Percentiles rank a stretch among this genome's conserved stretches.
These are phyloP conservation scores for Umbelopsis vinacea DNA, from an alignment of 192 early-diverging fungal genomes.

Conservation along the genomic window DNA sequence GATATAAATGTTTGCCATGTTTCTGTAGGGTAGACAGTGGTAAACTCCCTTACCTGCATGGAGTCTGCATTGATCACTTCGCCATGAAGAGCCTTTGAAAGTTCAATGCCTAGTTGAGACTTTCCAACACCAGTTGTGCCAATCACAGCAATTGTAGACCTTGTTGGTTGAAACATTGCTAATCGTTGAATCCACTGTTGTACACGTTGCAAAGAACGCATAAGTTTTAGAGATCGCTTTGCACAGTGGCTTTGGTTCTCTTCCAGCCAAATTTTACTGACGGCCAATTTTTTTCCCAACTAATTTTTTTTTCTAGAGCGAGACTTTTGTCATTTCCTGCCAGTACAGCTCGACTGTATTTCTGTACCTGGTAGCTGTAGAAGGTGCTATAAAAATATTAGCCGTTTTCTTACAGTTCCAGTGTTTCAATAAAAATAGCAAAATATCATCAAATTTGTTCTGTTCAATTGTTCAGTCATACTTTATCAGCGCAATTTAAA, in stretches of 20 bases:
- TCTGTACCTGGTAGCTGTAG: no score
- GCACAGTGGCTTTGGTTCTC: slow-evolving; percentile 3
- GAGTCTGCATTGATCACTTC: slow-evolving; percentile 96
- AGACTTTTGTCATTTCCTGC: not conserved
- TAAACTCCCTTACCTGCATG: slow-evolving; percentile 70
- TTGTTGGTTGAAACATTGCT: slow-evolving; percentile 22
- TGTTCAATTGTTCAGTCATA: no score
- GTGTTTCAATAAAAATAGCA: no score
- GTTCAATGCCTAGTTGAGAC: slow-evolving; percentile 87
- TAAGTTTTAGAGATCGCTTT: not conserved
- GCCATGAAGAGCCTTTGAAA: slow-evolving; percentile 79
- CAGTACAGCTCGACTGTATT: no score
- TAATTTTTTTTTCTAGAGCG: not conserved
- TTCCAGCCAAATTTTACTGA: not conserved
- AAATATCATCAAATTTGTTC: no score
- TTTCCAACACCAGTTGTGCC: slow-evolving; percentile 98
- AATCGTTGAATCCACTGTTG: not conserved
- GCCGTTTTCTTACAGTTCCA: no score
- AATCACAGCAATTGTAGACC: slow-evolving; percentile 63
- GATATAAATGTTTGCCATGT: not conserved
- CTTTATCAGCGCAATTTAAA: no score
- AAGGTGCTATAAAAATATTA: no score
- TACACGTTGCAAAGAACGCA: slow-evolving; percentile 1
- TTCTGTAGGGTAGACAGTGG: not conserved
- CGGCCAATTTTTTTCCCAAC: not conserved